A percentile compares a stretch with the other conserved stretches of the same genome.
These are phyloP conservation scores for Odontarrhena argentea DNA, from an alignment of 345 rosid species.

Conservation along the genomic window DNA sequence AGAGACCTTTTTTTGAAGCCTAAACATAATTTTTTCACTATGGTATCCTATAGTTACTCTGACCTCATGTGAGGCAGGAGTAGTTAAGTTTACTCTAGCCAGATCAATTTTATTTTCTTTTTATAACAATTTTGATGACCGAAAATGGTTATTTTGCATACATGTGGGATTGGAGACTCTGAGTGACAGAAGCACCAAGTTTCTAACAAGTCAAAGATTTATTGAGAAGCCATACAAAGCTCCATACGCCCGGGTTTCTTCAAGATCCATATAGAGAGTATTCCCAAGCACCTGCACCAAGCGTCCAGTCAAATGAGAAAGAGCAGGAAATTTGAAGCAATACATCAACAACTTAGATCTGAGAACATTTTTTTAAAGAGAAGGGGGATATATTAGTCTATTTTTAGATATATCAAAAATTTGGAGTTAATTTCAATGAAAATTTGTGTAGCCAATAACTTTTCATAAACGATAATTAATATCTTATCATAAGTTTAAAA, in stretches of 20 bases:
- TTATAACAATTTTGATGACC: slow-evolving; percentile 10
- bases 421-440: too few species aligned
- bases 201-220: slow-evolving; percentile 40
- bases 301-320: slow-evolving; percentile 40
- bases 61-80: too few species aligned
- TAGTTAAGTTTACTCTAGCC: not conserved
- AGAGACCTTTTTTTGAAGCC: too few species aligned
- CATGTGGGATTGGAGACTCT: slow-evolving; percentile 52
- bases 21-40: too few species aligned
- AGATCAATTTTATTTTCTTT: slow-evolving; percentile 8
- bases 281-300: slow-evolving; percentile 58
- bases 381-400: too few species aligned
- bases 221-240: slow-evolving; percentile 64
- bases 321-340: slow-evolving; percentile 33
- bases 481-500: too few species aligned
- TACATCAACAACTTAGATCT: too few species aligned
- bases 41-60: too few species aligned
- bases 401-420: too few species aligned
- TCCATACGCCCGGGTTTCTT: slow-evolving; percentile 77
- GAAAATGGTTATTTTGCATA: slow-evolving; percentile 22
- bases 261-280: slow-evolving; percentile 67
- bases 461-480: too few species aligned
- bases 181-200: slow-evolving; percentile 47
- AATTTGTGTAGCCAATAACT: too few species aligned
- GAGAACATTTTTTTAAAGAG: too few species aligned